phyloP scores from a whole-genome alignment of 352 stramenopile genomes.

The Phytophthora cryptogea region DNA sequence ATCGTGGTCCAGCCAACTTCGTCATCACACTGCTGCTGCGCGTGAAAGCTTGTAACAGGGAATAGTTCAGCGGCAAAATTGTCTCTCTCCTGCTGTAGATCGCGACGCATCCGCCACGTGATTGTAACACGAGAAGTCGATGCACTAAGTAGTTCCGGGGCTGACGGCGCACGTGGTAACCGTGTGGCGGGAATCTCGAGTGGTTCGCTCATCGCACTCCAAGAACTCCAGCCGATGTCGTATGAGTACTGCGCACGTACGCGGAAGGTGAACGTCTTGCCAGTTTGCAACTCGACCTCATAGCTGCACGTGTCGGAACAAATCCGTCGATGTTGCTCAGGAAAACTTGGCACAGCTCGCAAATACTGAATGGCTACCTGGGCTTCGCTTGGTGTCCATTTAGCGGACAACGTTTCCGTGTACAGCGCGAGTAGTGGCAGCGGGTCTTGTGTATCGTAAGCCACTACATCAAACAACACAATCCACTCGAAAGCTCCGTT shows the following conservation, averaged over 20 bases:
- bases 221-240: conserved; percentile 28
- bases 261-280: conserved; percentile 46
- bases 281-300: conserved; percentile 32
- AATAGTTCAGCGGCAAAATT: conserved; percentile 40
- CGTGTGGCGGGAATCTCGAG: conserved; percentile 43
- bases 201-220: conserved; percentile 41
- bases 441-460: conserved; percentile 19
- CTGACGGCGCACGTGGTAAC: conserved; percentile 43
- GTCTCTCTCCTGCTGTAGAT: conserved; percentile 11
- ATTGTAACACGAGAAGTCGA: conserved; percentile 45
- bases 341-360: conserved; percentile 25
- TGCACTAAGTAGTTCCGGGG: conserved; percentile 43
- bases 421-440: conserved; percentile 57
- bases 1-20: conserved; percentile 57
- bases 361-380: conserved; percentile 57
- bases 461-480: conserved; percentile 54
- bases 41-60: conserved; percentile 42
- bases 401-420: conserved; percentile 50
- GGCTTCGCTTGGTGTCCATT: conserved; percentile 50
- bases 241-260: conserved; percentile 49
- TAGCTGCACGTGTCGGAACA: conserved; percentile 36
- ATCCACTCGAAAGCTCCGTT: conserved; percentile 52
- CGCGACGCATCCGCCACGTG: conserved; percentile 44
- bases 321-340: conserved; percentile 19
- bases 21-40: conserved; percentile 56